Percentiles rank a stretch among this genome's conserved stretches.
Evolutionary conservation across 2,329 filamentous ascomycete species (phyloP).

Genomic region (Xylariaceae sp.): DNA sequence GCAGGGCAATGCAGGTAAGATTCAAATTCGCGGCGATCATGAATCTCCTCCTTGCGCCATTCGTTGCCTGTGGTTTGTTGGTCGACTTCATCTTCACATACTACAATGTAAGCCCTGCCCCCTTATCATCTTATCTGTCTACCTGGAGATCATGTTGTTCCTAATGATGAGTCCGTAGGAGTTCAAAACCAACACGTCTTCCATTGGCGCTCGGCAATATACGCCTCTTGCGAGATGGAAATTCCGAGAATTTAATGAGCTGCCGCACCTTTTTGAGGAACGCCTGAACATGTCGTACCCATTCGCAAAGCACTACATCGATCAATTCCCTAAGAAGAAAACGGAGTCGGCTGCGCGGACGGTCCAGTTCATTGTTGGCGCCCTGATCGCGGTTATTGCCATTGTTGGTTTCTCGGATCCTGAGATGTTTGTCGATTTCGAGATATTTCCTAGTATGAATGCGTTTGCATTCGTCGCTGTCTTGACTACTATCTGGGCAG

Average conservation of each 20-base stretch:
- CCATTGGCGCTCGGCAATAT: constrained; percentile 82
- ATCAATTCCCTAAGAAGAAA: constrained; percentile 95
- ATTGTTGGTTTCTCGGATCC: constrained; percentile 82
- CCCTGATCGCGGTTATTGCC: constrained; percentile 78
- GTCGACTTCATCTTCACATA: constrained; percentile 92
- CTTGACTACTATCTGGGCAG: constrained; percentile 76
- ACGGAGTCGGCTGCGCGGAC: constrained; percentile 80
- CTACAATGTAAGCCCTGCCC: constrained; percentile 62
- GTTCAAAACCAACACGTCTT: constrained; percentile 88
- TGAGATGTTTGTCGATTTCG: constrained; percentile 85
- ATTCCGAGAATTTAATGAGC: constrained; percentile 95
- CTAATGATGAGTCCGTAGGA: constrained; percentile 53
- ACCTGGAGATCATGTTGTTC: not conserved
- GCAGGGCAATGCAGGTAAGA: constrained; percentile 68
- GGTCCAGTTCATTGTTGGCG: constrained; percentile 80
- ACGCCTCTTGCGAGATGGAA: constrained; percentile 96
- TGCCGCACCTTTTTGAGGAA: constrained; percentile 85
- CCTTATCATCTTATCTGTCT: not conserved
- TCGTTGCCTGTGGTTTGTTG: constrained; percentile 79
- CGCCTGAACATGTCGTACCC: constrained; percentile 92
- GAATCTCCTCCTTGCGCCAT: constrained; percentile 80
- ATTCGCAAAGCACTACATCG: constrained; percentile 84
- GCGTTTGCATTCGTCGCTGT: constrained; percentile 86
- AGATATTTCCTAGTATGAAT: constrained; percentile 82
- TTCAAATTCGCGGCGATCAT: constrained; percentile 80